Base-by-base conservation (phyloP, 768 basidiomycete species). In the Guyanaporus albipodus region DNA sequence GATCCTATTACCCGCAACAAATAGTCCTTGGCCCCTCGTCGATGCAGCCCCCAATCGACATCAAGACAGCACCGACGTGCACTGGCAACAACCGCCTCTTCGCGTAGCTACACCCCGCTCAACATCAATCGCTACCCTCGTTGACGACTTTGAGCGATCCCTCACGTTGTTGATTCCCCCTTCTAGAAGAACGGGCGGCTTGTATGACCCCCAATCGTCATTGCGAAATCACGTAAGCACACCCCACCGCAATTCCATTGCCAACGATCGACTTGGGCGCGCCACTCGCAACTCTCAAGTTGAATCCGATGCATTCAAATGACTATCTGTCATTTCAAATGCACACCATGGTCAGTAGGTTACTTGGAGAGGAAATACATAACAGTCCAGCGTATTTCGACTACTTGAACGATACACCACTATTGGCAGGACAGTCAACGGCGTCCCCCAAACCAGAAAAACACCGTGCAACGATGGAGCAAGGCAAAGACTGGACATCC, bases 81-180 rank as follows among this genome's bases (percentile, higher is more conserved):
- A 15, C 10, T 26, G 21, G 36, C 22, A 23, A 31, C 29, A 44
- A 31, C 34, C 19, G 21, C 36, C 37, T 28, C 12, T 22, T n/a
- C 18, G 4, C 9, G 9, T 29, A 18, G 37, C n/a, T 12, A 22
- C 18, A 26, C 35, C 34, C 15, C 36, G 34, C 14, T 3, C 22
- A 1, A 24, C 23, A n/a, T 44, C 45, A 23, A 6, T 56, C 10
- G 27, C 44, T 14, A 32, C 29, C 23, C 38, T 55, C 11, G 37
- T 44, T 8, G 33, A 45, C 12, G 46, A 42, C 1, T 57, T 56
- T 18, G 46, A 57, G 23, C 42, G 36, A 24, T 42, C 24, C 6
- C 35, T 57, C 26, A 53, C 21, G 17, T 33, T 48, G 12, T 17
- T 27, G 21, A 14, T 17, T 8, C 34, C 15, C 11, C 24, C 33